Conservation (phyloP, 495 filamentous ascomycete genomes). For the Chaetomium tenue region DNA sequence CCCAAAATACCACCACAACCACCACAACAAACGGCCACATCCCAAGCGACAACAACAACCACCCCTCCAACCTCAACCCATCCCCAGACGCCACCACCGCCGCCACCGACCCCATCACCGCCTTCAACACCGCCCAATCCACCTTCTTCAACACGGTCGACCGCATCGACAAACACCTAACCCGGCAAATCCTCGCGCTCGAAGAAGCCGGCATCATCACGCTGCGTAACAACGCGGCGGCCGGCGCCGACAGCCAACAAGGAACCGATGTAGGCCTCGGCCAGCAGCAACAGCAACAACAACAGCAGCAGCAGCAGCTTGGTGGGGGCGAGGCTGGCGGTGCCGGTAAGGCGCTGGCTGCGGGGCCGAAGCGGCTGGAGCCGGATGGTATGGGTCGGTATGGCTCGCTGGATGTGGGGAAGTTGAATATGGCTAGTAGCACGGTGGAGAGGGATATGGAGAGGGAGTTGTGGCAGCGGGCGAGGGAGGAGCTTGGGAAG, state of each 20-base stretch:
- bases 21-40: background rate
- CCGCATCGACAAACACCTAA: constrained; percentile 65
- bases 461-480: constrained; percentile 69
- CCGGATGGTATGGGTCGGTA: constrained; percentile 55
- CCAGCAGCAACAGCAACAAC: background rate
- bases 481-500: constrained; percentile 38
- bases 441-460: constrained; percentile 76
- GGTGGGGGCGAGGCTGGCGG: background rate
- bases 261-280: background rate
- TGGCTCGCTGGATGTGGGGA: constrained; percentile 71
- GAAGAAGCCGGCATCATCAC: constrained; percentile 73
- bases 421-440: constrained; percentile 78
- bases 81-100: constrained; percentile 4
- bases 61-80: background rate
- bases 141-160: constrained; percentile 67
- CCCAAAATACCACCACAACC: background rate
- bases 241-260: background rate
- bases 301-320: constrained; percentile 21
- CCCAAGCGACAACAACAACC: background rate
- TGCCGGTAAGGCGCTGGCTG: background rate
- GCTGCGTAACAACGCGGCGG: constrained; percentile 28
- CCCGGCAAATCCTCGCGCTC: constrained; percentile 74
- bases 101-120: constrained; percentile 51
- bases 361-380: constrained; percentile 30
- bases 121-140: constrained; percentile 62